Evolutionary conservation across 257 asterid species (phyloP).

Genomic region (Cynanchum wilfordii): DNA sequence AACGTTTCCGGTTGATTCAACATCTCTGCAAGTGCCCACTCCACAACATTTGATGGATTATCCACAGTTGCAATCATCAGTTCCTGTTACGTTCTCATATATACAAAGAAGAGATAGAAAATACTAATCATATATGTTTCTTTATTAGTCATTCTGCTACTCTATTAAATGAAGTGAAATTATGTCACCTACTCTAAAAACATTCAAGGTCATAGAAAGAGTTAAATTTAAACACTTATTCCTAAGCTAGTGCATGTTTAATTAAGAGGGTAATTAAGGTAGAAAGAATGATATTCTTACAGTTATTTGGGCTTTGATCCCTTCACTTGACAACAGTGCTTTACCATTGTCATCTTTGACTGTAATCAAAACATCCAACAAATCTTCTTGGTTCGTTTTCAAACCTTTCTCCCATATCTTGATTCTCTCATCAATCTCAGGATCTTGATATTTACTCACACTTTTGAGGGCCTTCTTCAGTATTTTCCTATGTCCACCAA

Average conservation of each 20-base stretch:
- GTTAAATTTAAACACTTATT: too few species aligned
- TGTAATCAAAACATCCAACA: constrained; percentile 17
- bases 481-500: background rate
- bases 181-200: too few species aligned
- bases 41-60: constrained; percentile 7
- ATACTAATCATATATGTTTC: too few species aligned
- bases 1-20: constrained; percentile 8
- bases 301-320: constrained; percentile 14
- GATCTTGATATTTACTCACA: constrained; percentile 5
- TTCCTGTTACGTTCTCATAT: background rate
- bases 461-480: background rate
- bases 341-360: background rate
- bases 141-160: too few species aligned
- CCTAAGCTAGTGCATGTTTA: background rate
- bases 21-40: constrained; percentile 16
- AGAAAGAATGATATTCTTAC: background rate
- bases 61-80: background rate
- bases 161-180: too few species aligned
- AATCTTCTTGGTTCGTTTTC: constrained; percentile 7
- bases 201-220: too few species aligned
- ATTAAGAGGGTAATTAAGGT: too few species aligned
- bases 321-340: constrained; percentile 6
- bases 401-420: constrained; percentile 16
- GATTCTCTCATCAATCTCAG: constrained; percentile 11
- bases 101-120: too few species aligned